A percentile compares a stretch with the other conserved stretches of the same genome.
Evolutionary conservation across 1,139 yeast species (phyloP).

Genomic region (Zygoascus hellenicus): DNA sequence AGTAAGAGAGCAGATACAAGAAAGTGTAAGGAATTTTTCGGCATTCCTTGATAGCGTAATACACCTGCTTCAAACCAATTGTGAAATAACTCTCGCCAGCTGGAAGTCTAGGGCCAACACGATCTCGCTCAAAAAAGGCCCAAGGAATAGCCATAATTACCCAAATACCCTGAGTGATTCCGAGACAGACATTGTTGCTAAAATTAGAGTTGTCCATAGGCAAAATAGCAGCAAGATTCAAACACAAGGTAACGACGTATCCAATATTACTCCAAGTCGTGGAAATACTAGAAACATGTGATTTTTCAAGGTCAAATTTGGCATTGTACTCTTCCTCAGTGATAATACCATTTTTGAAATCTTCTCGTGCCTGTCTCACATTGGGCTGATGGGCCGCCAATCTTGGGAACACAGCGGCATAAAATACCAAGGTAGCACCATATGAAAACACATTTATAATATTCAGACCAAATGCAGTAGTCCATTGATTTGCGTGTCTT

Average conservation of each 20-base stretch:
- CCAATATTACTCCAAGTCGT: conserved; percentile 18
- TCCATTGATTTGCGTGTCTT: conserved; percentile 14
- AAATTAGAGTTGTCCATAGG: conserved; percentile 17
- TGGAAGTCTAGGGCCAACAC: conserved; percentile 17
- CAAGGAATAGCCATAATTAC: conserved; percentile 19
- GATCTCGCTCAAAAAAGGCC: conserved; percentile 13
- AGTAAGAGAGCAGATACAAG: conserved; percentile 17
- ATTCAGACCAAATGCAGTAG: conserved; percentile 16
- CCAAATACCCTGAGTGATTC: conserved; percentile 19
- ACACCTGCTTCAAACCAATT: conserved; percentile 19
- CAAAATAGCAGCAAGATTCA: conserved; percentile 16
- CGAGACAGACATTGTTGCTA: conserved; percentile 16
- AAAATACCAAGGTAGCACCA: conserved; percentile 16
- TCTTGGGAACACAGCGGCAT: conserved; percentile 19
- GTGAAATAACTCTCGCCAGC: conserved; percentile 14
- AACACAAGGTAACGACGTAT: conserved; percentile 12
- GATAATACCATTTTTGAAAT: conserved; percentile 16
- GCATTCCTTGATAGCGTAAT: conserved; percentile 15
- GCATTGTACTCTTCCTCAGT: conserved; percentile 15
- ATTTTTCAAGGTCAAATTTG: conserved; percentile 14
- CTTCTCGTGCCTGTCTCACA: conserved; percentile 16
- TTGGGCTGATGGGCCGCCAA: conserved; percentile 18
- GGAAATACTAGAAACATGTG: conserved; percentile 16
- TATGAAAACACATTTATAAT: conserved; percentile 15
- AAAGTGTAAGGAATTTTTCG: conserved; percentile 18